Conservation (phyloP, 2,329 filamentous ascomycete genomes). For the Aspergillus japonicus region DNA sequence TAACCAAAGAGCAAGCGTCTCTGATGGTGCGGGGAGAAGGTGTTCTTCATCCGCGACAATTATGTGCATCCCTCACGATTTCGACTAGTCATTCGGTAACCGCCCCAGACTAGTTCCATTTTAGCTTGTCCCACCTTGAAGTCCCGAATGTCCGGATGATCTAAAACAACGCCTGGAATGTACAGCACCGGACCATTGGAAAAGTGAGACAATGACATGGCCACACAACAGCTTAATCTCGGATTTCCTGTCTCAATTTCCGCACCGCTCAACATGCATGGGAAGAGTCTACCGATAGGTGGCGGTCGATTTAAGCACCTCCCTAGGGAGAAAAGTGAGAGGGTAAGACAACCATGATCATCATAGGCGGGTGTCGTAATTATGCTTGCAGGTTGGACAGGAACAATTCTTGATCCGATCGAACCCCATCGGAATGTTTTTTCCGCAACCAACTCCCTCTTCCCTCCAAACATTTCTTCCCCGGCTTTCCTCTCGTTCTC, state of each 20-base stretch:
- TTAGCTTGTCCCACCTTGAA: constrained; percentile 18
- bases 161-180: constrained; percentile 21
- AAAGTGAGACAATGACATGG: constrained; percentile 6
- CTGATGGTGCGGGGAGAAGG: neutral
- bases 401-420: constrained; percentile 7
- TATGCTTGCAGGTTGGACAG: constrained; percentile 9
- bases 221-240: constrained; percentile 1
- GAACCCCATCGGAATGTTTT: neutral
- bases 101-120: constrained; percentile 1
- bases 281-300: constrained; percentile 1
- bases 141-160: constrained; percentile 25
- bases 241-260: constrained; percentile 1
- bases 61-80: constrained; percentile 6
- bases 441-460: neutral
- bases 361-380: neutral
- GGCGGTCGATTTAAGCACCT: neutral
- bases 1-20: neutral
- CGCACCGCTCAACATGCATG: neutral
- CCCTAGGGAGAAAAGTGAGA: neutral
- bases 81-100: constrained; percentile 10
- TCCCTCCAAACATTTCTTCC: too few relatives aligned
- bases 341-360: constrained; percentile 1
- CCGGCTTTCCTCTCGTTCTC: neutral
- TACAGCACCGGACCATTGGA: constrained; percentile 5
- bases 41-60: constrained; percentile 14